phyloP scores from a whole-genome alignment of 129 eudicot genomes.

The Saposhnikovia divaricata region DNA sequence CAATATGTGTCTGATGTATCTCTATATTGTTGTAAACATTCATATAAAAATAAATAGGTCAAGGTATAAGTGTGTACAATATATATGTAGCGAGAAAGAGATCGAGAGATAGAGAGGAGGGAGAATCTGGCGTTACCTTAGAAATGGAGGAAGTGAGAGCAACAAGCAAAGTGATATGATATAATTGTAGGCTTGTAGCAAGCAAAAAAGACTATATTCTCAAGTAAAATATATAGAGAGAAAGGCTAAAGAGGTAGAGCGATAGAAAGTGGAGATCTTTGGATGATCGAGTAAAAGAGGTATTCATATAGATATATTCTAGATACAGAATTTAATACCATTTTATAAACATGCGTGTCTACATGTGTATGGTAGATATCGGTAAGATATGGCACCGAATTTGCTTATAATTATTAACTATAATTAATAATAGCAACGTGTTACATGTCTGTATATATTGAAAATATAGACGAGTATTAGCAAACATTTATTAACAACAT shows the following conservation, averaged over 20 bases:
- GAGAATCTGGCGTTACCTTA: slow-evolving; percentile 37
- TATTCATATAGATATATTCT: neutral
- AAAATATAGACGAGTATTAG: too few species aligned
- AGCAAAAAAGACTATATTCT: slow-evolving; percentile 31
- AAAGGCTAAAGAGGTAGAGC: slow-evolving; percentile 14
- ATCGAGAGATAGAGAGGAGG: slow-evolving; percentile 7
- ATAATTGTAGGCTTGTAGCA: slow-evolving; percentile 18
- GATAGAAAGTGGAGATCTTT: slow-evolving; percentile 21
- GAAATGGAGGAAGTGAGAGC: slow-evolving; percentile 41
- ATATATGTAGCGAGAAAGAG: slow-evolving; percentile 19
- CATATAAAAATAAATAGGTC: too few species aligned
- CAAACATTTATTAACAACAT: too few species aligned
- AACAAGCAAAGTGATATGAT: slow-evolving; percentile 42
- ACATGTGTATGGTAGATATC: neutral
- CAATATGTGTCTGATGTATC: neutral
- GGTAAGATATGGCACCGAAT: neutral
- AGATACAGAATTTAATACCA: too few species aligned
- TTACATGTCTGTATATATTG: neutral
- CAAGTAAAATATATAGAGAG: slow-evolving; percentile 2
- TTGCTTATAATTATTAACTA: neutral
- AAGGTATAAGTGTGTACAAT: too few species aligned
- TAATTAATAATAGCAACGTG: neutral
- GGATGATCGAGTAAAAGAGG: slow-evolving; percentile 33
- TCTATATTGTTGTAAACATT: too few species aligned
- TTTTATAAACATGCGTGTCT: neutral